Evolutionary conservation across 2,329 filamentous ascomycete genomes (phyloP).

Genomic region (Hypoxylon sp.): DNA sequence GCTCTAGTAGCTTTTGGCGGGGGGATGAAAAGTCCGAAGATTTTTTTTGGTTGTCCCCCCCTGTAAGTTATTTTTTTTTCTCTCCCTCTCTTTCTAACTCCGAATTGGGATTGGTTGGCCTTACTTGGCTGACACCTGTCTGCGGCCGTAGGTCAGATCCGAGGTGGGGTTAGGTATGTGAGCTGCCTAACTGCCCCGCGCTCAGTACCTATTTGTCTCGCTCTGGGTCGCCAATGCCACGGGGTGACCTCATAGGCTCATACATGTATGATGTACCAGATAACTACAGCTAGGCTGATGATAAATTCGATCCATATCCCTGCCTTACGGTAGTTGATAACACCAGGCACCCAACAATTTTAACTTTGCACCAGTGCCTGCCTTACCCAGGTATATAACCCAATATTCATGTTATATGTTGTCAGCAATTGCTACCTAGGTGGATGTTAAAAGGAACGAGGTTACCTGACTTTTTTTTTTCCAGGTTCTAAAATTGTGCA

Average conservation of each 20-base stretch:
- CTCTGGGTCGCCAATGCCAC: too few relatives aligned
- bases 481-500: too few relatives aligned
- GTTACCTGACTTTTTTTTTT: too few relatives aligned
- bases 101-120: slow-evolving; percentile 15
- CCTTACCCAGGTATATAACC: too few relatives aligned
- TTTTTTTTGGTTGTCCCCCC: slow-evolving; percentile 32
- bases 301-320: too few relatives aligned
- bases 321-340: too few relatives aligned
- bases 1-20: slow-evolving; percentile 30
- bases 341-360: too few relatives aligned
- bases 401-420: too few relatives aligned
- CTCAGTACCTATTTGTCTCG: slow-evolving; percentile 12
- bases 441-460: too few relatives aligned
- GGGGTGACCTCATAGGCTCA: slow-evolving; percentile 29
- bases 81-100: slow-evolving; percentile 9
- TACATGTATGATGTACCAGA: not conserved
- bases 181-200: slow-evolving; percentile 23
- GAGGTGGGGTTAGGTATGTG: slow-evolving; percentile 6
- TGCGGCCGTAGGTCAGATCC: slow-evolving; percentile 10
- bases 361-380: too few relatives aligned
- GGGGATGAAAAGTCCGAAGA: slow-evolving; percentile 33
- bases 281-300: too few relatives aligned
- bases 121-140: slow-evolving; percentile 16
- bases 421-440: too few relatives aligned
- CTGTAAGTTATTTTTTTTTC: slow-evolving; percentile 14